These are phyloP conservation scores for Monotropa hypopitys DNA, from an alignment of 179 eudicot genomes.

Conservation along the genomic window DNA sequence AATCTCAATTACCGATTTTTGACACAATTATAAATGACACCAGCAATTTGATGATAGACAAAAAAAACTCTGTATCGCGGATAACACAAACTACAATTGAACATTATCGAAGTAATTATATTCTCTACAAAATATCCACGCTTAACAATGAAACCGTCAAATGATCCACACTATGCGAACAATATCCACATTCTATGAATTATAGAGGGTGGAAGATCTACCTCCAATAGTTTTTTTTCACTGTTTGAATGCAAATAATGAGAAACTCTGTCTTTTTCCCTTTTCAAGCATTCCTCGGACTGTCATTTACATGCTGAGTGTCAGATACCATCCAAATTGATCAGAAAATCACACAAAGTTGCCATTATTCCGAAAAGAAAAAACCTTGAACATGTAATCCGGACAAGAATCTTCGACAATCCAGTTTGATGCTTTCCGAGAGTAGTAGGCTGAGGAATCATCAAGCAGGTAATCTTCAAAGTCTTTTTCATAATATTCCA, in stretches of 20 bases:
- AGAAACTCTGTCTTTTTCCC: slow-evolving; percentile 70
- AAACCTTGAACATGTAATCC: slow-evolving; percentile 72
- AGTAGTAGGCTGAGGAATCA: slow-evolving; percentile 62
- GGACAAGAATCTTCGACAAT: slow-evolving; percentile 76
- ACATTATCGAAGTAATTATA: background rate
- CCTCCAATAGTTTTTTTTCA: slow-evolving; percentile 74
- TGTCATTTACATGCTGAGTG: slow-evolving; percentile 13
- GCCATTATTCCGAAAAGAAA: background rate
- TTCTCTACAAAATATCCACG: background rate
- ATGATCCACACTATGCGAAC: background rate
- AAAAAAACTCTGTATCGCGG: background rate
- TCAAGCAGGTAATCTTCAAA: slow-evolving; percentile 58
- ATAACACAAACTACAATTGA: background rate
- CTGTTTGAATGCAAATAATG: slow-evolving; percentile 66
- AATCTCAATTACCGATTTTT: background rate
- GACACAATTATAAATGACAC: background rate
- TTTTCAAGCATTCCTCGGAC: slow-evolving; percentile 73
- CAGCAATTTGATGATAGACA: background rate
- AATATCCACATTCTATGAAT: background rate
- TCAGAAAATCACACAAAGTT: background rate
- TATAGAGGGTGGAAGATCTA: slow-evolving; percentile 12
- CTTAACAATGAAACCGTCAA: background rate
- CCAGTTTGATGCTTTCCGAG: slow-evolving; percentile 80
- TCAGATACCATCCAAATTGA: background rate
- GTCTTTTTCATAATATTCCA: slow-evolving; percentile 60